These are phyloP conservation scores for Zoysia matrella DNA, from an alignment of 202 grass and related monocot genomes.

Conservation along the genomic window DNA sequence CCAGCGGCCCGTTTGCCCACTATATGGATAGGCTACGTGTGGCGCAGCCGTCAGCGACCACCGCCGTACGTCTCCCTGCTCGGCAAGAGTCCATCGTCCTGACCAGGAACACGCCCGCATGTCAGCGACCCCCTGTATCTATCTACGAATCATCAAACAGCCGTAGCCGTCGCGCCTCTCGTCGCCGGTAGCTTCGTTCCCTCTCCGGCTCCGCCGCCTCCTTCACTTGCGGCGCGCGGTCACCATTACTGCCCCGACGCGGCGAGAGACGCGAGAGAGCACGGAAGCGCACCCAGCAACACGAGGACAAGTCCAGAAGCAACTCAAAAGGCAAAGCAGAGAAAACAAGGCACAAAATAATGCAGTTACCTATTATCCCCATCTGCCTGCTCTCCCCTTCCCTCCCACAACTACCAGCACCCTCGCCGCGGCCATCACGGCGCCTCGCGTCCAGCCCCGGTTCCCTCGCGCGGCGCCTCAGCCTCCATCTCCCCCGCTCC, in stretches of 20 bases:
- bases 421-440: conserved; percentile 20
- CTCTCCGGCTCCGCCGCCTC: background rate
- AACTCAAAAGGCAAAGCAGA: background rate
- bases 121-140: background rate
- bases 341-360: conserved; percentile 12
- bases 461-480: background rate
- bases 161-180: background rate
- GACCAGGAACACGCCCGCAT: background rate
- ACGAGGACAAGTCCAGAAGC: background rate
- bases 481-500: background rate
- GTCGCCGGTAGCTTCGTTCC: background rate
- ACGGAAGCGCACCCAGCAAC: background rate
- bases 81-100: background rate
- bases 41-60: background rate
- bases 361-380: conserved; percentile 21
- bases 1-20: too few relatives aligned
- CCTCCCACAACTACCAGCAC: background rate
- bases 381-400: conserved; percentile 23
- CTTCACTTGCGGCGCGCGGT: background rate
- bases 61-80: background rate
- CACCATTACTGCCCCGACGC: conserved; percentile 38
- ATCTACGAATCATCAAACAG: background rate
- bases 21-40: conserved; percentile 45
- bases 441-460: background rate
- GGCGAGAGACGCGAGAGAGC: background rate